Conservation (phyloP, 768 basidiomycete genomes). For the Amanita fuliginea region DNA sequence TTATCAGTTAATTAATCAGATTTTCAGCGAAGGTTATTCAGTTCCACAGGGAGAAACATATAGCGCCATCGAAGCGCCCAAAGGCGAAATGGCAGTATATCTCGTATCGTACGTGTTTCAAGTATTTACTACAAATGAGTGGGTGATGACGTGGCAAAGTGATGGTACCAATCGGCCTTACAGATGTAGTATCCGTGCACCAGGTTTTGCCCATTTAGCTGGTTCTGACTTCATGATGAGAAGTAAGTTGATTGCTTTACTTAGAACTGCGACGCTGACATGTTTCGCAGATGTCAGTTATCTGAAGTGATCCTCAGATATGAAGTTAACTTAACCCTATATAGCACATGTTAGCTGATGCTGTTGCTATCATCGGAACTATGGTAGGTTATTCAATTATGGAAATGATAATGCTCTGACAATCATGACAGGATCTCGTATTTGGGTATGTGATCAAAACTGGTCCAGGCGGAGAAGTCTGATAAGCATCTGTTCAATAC, state of each 20-base stretch:
- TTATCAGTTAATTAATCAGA: slow-evolving; percentile 26
- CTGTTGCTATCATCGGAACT: slow-evolving; percentile 94
- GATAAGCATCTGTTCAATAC: slow-evolving; percentile 1
- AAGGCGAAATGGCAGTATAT: slow-evolving; percentile 98
- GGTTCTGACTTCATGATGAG: slow-evolving; percentile 98
- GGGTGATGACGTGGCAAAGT: slow-evolving; percentile 22
- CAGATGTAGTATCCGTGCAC: slow-evolving; percentile 93
- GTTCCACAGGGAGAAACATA: slow-evolving; percentile 97
- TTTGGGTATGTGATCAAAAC: slow-evolving; percentile 62
- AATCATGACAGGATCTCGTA: slow-evolving; percentile 58
- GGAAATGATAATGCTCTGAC: slow-evolving; percentile 5
- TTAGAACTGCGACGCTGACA: slow-evolving; percentile 8
- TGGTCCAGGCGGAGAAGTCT: background rate
- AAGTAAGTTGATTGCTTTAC: slow-evolving; percentile 37
- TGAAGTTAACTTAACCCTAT: slow-evolving; percentile 14
- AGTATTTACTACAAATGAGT: background rate
- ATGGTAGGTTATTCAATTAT: slow-evolving; percentile 50
- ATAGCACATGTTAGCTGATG: slow-evolving; percentile 86
- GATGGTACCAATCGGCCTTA: slow-evolving; percentile 96
- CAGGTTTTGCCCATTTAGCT: slow-evolving; percentile 92
- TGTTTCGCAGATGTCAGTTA: slow-evolving; percentile 30
- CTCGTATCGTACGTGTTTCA: slow-evolving; percentile 72
- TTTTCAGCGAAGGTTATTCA: slow-evolving; percentile 94
- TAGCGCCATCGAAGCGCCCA: slow-evolving; percentile 94
- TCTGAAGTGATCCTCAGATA: slow-evolving; percentile 6